phyloP scores from a whole-genome alignment of 139 green algal species.

The Chara braunii region DNA sequence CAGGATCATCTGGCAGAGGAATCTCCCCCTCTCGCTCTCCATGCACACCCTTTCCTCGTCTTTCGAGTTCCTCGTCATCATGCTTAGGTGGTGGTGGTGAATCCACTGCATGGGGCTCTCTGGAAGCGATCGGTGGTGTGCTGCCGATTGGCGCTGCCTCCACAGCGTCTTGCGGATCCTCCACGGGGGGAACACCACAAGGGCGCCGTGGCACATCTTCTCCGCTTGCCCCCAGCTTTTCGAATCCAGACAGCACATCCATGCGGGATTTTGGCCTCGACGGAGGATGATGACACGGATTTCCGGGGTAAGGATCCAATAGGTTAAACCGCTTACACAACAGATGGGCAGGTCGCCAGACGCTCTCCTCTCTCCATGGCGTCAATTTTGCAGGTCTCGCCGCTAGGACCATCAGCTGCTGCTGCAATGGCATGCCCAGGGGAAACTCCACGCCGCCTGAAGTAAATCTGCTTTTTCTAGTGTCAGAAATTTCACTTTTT shows the following conservation, averaged over 20 bases:
- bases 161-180: not conserved
- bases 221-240: no score
- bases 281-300: no score
- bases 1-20: not conserved
- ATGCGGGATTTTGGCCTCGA: no score
- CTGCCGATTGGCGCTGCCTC: not conserved
- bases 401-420: not conserved
- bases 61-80: not conserved
- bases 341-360: conserved; percentile 74
- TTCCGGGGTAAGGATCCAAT: conserved; percentile 66
- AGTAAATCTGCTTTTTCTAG: no score
- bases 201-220: no score
- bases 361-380: conserved; percentile 48
- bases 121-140: not conserved
- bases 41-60: not conserved
- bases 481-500: no score
- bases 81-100: not conserved
- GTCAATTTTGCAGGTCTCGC: conserved; percentile 13
- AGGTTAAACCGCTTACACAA: conserved; percentile 90
- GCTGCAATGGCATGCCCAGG: not conserved
- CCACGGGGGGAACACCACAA: no score
- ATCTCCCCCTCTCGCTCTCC: not conserved
- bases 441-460: no score
- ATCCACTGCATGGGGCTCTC: not conserved
- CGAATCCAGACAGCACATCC: no score